Conservation (phyloP, 345 rosid species). For the Eucalyptus tenuipes region DNA sequence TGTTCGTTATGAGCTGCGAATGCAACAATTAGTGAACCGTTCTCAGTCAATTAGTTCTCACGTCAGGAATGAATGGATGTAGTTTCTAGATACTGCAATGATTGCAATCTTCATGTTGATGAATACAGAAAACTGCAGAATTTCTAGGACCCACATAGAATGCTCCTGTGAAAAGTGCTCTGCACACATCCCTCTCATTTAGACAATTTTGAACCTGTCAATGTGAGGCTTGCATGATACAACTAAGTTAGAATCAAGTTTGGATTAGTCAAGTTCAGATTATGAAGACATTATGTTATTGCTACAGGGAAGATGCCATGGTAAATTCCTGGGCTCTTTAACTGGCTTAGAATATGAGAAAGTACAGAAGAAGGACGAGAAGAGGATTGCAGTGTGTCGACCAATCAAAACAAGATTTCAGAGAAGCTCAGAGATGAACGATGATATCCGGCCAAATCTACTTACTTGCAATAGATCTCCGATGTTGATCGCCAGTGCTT, state of each 20-base stretch:
- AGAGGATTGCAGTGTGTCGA: neutral
- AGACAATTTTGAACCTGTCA: too few species aligned
- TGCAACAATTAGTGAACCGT: neutral
- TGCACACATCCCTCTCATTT: neutral
- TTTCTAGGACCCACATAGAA: neutral
- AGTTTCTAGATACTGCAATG: too few species aligned
- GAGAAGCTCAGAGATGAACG: neutral
- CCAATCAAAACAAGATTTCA: neutral
- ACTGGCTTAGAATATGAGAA: neutral
- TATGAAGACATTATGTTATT: neutral
- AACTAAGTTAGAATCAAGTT: neutral
- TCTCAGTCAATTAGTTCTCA: neutral
- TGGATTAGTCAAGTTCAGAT: neutral
- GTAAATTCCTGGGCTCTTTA: neutral
- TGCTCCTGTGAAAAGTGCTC: neutral
- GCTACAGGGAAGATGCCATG: neutral
- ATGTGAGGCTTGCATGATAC: neutral
- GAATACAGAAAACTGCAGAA: neutral
- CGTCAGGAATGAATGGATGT: neutral
- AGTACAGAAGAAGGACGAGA: neutral
- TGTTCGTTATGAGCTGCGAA: neutral
- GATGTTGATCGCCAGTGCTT: slow-evolving; percentile 29
- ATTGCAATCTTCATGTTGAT: too few species aligned
- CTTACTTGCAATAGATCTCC: slow-evolving; percentile 48
- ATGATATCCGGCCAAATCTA: neutral